Conservation (phyloP, 306 rosid species). For the Pachyrhizus erosus region DNA sequence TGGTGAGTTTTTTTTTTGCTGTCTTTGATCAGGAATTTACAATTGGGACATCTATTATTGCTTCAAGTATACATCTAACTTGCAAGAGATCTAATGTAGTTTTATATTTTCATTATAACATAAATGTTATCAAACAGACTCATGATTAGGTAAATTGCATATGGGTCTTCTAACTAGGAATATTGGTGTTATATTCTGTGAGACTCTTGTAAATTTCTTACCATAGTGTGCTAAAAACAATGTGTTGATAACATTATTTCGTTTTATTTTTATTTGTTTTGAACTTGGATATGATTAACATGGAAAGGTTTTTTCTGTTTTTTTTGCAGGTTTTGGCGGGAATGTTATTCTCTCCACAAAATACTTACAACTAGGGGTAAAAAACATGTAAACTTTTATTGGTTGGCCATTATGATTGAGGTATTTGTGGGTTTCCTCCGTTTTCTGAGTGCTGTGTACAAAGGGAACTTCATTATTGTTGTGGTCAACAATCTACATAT, state of each 20-base stretch:
- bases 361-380: neutral
- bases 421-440: neutral
- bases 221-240: neutral
- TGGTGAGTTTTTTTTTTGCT: neutral
- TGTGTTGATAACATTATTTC: neutral
- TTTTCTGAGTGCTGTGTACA: neutral
- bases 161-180: neutral
- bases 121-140: neutral
- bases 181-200: neutral
- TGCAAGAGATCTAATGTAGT: neutral
- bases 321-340: neutral
- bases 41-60: neutral
- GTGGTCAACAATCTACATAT: neutral
- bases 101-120: neutral
- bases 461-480: neutral
- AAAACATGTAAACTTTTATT: neutral
- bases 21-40: constrained; percentile 1
- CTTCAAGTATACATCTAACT: neutral
- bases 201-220: neutral
- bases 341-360: neutral
- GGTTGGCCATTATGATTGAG: neutral
- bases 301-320: neutral
- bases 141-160: neutral
- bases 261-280: neutral
- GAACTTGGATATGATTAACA: neutral